Evolutionary conservation across 257 asterid species (phyloP), one percentile per base, ranked within the genome.

Genomic region (Plantago elongata): DNA sequence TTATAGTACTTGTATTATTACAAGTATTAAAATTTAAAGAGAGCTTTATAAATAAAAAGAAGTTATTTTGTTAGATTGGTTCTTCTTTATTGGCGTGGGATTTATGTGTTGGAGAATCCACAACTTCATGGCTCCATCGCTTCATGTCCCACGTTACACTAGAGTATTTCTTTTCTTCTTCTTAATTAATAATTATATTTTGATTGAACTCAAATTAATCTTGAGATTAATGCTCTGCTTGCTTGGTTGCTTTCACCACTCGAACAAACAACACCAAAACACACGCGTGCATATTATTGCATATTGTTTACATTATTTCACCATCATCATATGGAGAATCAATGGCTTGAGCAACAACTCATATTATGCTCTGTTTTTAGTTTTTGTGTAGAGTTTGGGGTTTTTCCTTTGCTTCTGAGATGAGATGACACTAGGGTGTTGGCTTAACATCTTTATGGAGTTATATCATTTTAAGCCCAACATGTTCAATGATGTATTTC

Each of bases 71-170:
- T 37, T 45, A 56, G 59, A 14, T 60, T 29, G 9, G 9, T 1
- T 38, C 42, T 54, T 13, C 84, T 79, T 75, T 79, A 40, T 52
- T 75, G 72, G 84, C 84, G 84, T 79, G 84, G 71, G 45, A 63
- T 38, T 22, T 49, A 60, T 66, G 69, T 72, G 84, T 79, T 79
- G 84, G 84, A 75, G 81, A 79, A 79, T 79, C 84, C 77, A 79
- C 77, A 69, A 66, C 65, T 80, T 65, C 59, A 50, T 75, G 74
- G 84, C 78, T 72, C 81, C 78, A 72, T 67, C 29, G 67, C 10
- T 69, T 72, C 27, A 56, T 72, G 65, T 57, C 78, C 78, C 73
- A 44, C 63, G 51, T 57, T 45, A 57, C 22, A 57, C 18, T 16
- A n/a, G 27, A 22, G 27, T 22, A 22, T 22, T 38, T 48, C 56